Percentiles rank a stretch among this genome's conserved stretches.
Conservation (phyloP, 1,284 basidiomycete species). For the Ganoderma leucocontextum region DNA sequence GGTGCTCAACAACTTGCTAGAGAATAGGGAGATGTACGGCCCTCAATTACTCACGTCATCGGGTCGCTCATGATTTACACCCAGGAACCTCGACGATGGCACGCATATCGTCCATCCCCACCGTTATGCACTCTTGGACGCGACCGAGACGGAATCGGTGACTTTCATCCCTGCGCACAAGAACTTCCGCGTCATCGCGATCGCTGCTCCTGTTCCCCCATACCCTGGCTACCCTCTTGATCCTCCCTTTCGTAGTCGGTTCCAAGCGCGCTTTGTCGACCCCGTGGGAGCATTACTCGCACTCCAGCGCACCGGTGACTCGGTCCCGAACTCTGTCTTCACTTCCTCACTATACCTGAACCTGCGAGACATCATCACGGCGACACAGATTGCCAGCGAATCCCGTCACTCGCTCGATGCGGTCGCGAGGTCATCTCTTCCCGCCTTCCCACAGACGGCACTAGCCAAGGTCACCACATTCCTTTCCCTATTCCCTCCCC, state of each 20-base stretch:
- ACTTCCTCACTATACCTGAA: constrained; percentile 47
- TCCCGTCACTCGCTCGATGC: constrained; percentile 58
- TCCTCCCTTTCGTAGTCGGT: constrained; percentile 73
- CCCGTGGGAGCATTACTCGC: constrained; percentile 63
- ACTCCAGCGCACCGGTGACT: constrained; percentile 38
- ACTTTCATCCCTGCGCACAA: constrained; percentile 67
- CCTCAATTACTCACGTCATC: neutral
- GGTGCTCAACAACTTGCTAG: constrained; percentile 71
- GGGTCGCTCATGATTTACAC: neutral
- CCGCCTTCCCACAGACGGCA: constrained; percentile 71
- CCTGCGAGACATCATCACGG: constrained; percentile 62
- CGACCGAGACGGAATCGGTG: constrained; percentile 37
- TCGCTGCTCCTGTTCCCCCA: constrained; percentile 71
- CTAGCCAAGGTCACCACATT: constrained; percentile 58
- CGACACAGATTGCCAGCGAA: constrained; percentile 69
- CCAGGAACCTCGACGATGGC: constrained; percentile 72
- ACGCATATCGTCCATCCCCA: constrained; percentile 77
- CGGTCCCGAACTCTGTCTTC: constrained; percentile 15
- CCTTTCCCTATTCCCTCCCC: constrained; percentile 55
- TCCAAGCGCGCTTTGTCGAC: constrained; percentile 73
- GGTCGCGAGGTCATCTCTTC: constrained; percentile 58
- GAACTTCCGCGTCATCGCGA: constrained; percentile 70
- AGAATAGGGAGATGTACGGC: constrained; percentile 71
- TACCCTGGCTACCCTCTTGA: constrained; percentile 73
- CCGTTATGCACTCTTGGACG: constrained; percentile 58